Base-by-base conservation (phyloP, 1,139 yeast species). In the Arxiozyma bovina region DNA sequence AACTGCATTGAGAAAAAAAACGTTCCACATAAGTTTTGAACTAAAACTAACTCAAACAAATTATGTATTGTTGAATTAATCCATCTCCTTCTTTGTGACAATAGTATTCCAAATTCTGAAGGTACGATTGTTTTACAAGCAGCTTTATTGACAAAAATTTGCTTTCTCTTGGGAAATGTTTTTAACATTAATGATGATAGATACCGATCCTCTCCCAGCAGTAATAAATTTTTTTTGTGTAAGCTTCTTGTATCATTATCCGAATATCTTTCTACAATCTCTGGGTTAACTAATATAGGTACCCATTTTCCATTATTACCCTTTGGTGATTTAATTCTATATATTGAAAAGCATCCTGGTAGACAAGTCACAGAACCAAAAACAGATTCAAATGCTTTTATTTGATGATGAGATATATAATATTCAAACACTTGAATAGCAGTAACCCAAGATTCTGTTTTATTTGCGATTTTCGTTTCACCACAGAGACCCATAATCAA, bases 31-130 rank as follows among this genome's bases (percentile, higher is more conserved):
- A 93, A 77, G 70, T 93, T 97, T 55, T 85, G 83, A 44, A 91
- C 95, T 61, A 90, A 73, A 4, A 87, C 87, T 64, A 93, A 80
- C 70, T 93, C 99, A 85, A 93, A 80, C 68, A 93, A 79, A 67
- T 93, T 93, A 71, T 93, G 99, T 50, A 93, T 94, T 0, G 99
- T 93, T 1, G 98, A 91, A 72, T 93, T 93, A 65, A 93, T 93
- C 99, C 99, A 93, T 70, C 99, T 87, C 73, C 99, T 87, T 70
- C 99, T 85, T 71, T 93, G 99, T 1, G 98, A 91, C 55, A 93
- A 75, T 62, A 93, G 75, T 50, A 91, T 96, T 58, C 72, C 77
- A 69, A 93, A 90, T 54, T 78, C 77, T 60, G 86, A 88, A 0
- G 99, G 99, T n/a, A 87, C 99, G 61, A 89, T 74, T 1, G 99